Percentiles rank a stretch among this genome's conserved stretches.
Conservation (phyloP, 2,329 filamentous ascomycete genomes). For the Trematosphaeria pertusa region DNA sequence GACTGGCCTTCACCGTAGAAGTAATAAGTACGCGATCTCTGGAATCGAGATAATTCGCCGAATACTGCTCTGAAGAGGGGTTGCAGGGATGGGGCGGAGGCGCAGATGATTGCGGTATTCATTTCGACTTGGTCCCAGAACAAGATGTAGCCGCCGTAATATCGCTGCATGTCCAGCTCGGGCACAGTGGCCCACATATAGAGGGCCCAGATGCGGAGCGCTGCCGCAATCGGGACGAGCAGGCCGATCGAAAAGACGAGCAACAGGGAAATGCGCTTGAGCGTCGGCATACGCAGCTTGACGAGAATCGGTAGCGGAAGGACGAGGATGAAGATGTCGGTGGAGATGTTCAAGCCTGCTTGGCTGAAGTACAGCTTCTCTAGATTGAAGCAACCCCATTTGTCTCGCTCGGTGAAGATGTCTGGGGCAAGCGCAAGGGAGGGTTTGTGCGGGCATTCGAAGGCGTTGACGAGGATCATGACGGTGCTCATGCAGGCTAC, state of each 20-base stretch:
- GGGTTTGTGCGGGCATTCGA: slow-evolving; percentile 29
- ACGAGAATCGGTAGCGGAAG: slow-evolving; percentile 32
- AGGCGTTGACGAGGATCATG: slow-evolving; percentile 26
- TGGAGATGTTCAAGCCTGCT: slow-evolving; percentile 31
- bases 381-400: slow-evolving; percentile 23
- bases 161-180: slow-evolving; percentile 8
- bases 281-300: slow-evolving; percentile 28
- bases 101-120: slow-evolving; percentile 35
- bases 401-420: slow-evolving; percentile 19
- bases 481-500: slow-evolving; percentile 17
- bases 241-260: slow-evolving; percentile 31
- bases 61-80: slow-evolving; percentile 26
- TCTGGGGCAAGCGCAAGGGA: slow-evolving; percentile 16
- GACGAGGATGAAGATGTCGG: slow-evolving; percentile 29
- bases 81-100: slow-evolving; percentile 31
- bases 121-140: slow-evolving; percentile 36
- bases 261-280: slow-evolving; percentile 29
- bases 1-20: slow-evolving; percentile 20
- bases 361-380: slow-evolving; percentile 24
- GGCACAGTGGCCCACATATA: slow-evolving; percentile 25
- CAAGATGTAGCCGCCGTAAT: slow-evolving; percentile 32
- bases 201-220: slow-evolving; percentile 25
- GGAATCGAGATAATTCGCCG: slow-evolving; percentile 14
- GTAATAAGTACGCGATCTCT: slow-evolving; percentile 17
- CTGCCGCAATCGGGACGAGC: slow-evolving; percentile 28